Percentiles rank a stretch among this genome's conserved stretches.
These are phyloP conservation scores for Chytriomyces sp. DNA, from an alignment of 192 early-diverging fungal genomes.

Conservation along the genomic window DNA sequence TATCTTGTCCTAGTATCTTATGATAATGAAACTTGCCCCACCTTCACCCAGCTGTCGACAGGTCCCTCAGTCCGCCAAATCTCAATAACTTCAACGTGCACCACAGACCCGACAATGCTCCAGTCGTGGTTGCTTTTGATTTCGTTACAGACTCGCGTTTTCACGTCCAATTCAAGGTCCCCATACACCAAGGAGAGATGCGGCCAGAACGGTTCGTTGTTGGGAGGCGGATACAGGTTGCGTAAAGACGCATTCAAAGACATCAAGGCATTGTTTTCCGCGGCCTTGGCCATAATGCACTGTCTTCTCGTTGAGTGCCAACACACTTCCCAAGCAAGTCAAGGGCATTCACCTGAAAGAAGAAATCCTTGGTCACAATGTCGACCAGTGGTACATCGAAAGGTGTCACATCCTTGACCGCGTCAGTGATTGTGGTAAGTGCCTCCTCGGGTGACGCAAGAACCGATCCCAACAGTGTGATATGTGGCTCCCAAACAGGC, in stretches of 20 bases:
- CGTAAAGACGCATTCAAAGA: constrained; percentile 17
- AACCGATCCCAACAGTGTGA: constrained; percentile 40
- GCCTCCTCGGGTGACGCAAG: constrained; percentile 15
- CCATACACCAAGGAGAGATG: constrained; percentile 46
- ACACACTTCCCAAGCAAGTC: neutral
- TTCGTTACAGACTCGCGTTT: constrained; percentile 9
- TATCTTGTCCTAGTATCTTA: too few relatives aligned
- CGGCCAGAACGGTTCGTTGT: constrained; percentile 35
- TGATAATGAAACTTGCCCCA: constrained; percentile 10
- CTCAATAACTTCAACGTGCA: neutral
- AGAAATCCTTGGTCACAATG: constrained; percentile 32
- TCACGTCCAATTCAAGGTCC: constrained; percentile 14
- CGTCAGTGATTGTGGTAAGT: neutral
- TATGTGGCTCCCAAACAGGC: constrained; percentile 36
- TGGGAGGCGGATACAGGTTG: neutral
- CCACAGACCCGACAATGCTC: neutral
- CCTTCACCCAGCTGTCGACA: neutral
- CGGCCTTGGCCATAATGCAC: constrained; percentile 40
- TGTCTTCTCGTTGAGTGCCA: neutral
- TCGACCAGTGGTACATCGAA: constrained; percentile 25
- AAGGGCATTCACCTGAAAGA: constrained; percentile 28
- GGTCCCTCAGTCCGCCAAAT: constrained; percentile 19
- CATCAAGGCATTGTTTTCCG: constrained; percentile 16
- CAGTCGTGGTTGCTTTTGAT: constrained; percentile 11
- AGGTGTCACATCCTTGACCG: constrained; percentile 2